These are phyloP conservation scores for Tolypocladium ovalisporum DNA, from an alignment of 2,329 filamentous ascomycete species.

Conservation along the genomic window DNA sequence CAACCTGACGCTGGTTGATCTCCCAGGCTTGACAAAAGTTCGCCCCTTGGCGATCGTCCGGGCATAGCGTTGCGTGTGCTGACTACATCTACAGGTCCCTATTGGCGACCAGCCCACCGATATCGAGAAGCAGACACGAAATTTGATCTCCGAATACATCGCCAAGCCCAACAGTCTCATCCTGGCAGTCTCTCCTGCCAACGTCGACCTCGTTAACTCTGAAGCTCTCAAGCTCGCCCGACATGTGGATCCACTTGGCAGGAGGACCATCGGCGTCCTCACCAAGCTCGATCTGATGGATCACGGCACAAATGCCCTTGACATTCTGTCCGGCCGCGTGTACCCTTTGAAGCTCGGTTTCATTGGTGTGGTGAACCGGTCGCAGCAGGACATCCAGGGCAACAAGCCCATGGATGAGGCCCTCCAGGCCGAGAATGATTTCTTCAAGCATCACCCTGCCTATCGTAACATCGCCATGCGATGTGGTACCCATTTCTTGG, in stretches of 20 bases:
- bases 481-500: constrained; percentile 88
- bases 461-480: constrained; percentile 92
- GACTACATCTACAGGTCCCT: constrained; percentile 51
- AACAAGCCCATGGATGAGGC: constrained; percentile 93
- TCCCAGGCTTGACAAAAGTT: constrained; percentile 92
- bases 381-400: constrained; percentile 93
- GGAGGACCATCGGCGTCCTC: constrained; percentile 90
- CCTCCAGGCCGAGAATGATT: constrained; percentile 79
- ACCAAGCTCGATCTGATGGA: constrained; percentile 99
- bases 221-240: constrained; percentile 93
- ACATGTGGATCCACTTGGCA: constrained; percentile 90
- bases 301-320: constrained; percentile 92
- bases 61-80: constrained; percentile 5
- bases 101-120: constrained; percentile 96
- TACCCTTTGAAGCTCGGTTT: constrained; percentile 96
- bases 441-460: constrained; percentile 93
- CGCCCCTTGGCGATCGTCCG: constrained; percentile 6
- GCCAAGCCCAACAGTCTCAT: constrained; percentile 98
- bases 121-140: constrained; percentile 97
- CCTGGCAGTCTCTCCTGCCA: constrained; percentile 90
- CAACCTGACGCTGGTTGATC: constrained; percentile 89
- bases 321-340: constrained; percentile 93
- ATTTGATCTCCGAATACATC: constrained; percentile 95
- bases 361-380: constrained; percentile 95
- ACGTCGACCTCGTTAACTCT: constrained; percentile 97